Evolutionary conservation across 768 basidiomycete species (phyloP).

Genomic region (Suillus clintonianus): DNA sequence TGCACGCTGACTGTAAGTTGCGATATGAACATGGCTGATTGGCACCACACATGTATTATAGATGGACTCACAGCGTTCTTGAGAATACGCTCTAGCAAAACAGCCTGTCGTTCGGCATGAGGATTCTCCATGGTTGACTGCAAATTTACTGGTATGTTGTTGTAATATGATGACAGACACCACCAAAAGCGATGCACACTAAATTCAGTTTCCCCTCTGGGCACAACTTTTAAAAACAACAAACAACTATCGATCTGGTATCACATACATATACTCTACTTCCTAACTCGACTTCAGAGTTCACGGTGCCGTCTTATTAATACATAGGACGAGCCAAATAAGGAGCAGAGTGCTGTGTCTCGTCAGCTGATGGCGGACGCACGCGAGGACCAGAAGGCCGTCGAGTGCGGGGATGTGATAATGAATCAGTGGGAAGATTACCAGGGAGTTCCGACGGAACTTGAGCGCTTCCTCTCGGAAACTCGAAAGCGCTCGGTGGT

Average conservation of each 20-base stretch:
- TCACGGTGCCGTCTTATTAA: background rate
- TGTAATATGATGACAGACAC: background rate
- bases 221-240: background rate
- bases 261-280: background rate
- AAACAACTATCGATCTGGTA: background rate
- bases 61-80: constrained; percentile 75
- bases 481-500: constrained; percentile 22
- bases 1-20: constrained; percentile 77
- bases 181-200: background rate
- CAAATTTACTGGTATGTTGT: constrained; percentile 10
- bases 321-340: background rate
- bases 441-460: constrained; percentile 9
- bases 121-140: constrained; percentile 81
- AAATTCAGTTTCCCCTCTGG: background rate
- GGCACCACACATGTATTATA: background rate
- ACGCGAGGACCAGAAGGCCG: constrained; percentile 35
- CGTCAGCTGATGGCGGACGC: constrained; percentile 21
- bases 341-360: background rate
- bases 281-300: background rate
- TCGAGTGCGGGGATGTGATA: constrained; percentile 24
- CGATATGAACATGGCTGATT: background rate
- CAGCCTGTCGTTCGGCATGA: constrained; percentile 89
- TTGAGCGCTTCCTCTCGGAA: constrained; percentile 14
- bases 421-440: background rate
- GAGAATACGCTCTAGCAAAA: constrained; percentile 85